phyloP scores from a whole-genome alignment of 192 early-diverging fungal genomes.

The Radiomyces spectabilis region DNA sequence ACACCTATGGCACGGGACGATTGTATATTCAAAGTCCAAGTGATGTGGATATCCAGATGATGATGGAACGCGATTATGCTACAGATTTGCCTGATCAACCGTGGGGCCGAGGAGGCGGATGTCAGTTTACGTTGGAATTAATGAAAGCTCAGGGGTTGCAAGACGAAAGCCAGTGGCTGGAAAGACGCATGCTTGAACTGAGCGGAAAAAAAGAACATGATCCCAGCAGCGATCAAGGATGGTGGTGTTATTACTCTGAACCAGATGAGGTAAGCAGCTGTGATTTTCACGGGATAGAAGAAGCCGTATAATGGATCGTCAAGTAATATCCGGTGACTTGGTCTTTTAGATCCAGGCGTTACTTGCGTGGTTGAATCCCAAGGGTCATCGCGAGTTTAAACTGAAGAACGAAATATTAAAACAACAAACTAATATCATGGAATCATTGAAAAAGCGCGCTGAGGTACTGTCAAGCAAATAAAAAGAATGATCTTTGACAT shows the following conservation, averaged over 20 bases:
- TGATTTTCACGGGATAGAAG: not conserved
- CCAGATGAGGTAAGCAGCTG: slow-evolving; percentile 13
- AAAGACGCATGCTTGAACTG: not conserved
- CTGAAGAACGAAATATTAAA: slow-evolving; percentile 28
- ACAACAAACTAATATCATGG: slow-evolving; percentile 7
- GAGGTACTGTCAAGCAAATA: too few relatives aligned
- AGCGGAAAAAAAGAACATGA: not conserved
- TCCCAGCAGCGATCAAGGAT: not conserved
- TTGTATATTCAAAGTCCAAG: slow-evolving; percentile 49
- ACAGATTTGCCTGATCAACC: slow-evolving; percentile 15
- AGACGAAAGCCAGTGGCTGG: slow-evolving; percentile 16
- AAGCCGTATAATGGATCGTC: not conserved
- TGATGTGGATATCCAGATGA: slow-evolving; percentile 37
- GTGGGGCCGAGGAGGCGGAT: slow-evolving; percentile 15
- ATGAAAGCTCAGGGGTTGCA: slow-evolving; percentile 20
- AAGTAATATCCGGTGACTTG: slow-evolving; percentile 39
- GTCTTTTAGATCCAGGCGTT: slow-evolving; percentile 56
- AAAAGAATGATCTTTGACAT: too few relatives aligned
- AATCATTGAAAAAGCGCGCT: slow-evolving; percentile 13
- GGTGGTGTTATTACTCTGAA: slow-evolving; percentile 25
- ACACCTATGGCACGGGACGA: slow-evolving; percentile 40
- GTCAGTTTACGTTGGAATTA: slow-evolving; percentile 1
- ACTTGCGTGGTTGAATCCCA: slow-evolving; percentile 63
- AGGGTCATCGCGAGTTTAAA: slow-evolving; percentile 64
- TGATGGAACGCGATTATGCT: slow-evolving; percentile 27